phyloP scores from a whole-genome alignment of 371 early-diverging fungal genomes.

The Rhizopus microsporus region DNA sequence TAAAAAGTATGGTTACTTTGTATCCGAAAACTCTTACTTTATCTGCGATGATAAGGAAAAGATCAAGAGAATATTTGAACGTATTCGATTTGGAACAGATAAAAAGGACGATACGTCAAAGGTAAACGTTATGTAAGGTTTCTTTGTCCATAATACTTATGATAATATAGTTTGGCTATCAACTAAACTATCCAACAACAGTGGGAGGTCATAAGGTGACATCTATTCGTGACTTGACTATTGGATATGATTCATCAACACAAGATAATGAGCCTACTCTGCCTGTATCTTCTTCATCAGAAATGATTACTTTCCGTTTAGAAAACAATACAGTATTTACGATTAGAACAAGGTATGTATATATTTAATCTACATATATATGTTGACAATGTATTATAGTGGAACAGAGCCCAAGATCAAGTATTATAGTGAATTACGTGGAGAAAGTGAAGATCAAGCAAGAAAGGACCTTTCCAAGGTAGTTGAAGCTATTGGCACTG shows the following conservation, averaged over 20 bases:
- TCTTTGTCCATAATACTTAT: not conserved
- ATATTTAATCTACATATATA: not conserved
- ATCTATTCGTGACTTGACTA: slow-evolving; percentile 85
- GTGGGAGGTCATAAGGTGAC: slow-evolving; percentile 72
- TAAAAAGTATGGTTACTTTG: slow-evolving; percentile 84
- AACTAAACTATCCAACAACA: slow-evolving; percentile 68
- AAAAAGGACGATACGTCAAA: slow-evolving; percentile 13
- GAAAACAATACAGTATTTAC: slow-evolving; percentile 76
- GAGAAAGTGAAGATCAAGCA: slow-evolving; percentile 53
- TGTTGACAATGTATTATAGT: slow-evolving; percentile 27
- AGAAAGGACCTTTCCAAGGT: slow-evolving; percentile 45
- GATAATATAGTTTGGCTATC: slow-evolving; percentile 29
- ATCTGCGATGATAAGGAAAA: slow-evolving; percentile 77
- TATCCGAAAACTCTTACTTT: slow-evolving; percentile 87
- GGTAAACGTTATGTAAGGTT: slow-evolving; percentile 3
- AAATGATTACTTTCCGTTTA: slow-evolving; percentile 92
- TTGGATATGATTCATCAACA: slow-evolving; percentile 81
- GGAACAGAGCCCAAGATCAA: slow-evolving; percentile 98
- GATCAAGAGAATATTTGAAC: slow-evolving; percentile 71
- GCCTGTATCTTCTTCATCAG: slow-evolving; percentile 78
- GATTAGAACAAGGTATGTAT: slow-evolving; percentile 64
- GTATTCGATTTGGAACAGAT: slow-evolving; percentile 76
- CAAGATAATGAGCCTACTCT: slow-evolving; percentile 67
- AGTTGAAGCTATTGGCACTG: slow-evolving; percentile 58
- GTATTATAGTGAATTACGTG: slow-evolving; percentile 86